Base-by-base conservation (phyloP, 2,329 filamentous ascomycete species). In the Arthroderma sp. region DNA sequence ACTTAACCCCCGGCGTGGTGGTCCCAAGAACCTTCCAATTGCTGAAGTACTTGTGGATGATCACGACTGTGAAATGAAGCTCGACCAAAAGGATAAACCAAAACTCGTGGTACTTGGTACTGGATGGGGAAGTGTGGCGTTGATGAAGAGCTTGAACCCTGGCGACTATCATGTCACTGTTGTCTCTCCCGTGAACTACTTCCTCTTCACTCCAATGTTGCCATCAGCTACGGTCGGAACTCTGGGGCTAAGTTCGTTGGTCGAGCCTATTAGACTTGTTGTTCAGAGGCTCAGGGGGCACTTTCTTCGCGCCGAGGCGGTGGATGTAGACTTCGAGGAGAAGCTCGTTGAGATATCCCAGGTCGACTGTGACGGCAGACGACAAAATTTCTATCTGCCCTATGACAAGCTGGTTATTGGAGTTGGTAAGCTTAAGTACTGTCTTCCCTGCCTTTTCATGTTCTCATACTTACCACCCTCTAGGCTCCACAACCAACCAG, bases 191-290 rank as follows among this genome's bases (percentile, higher is more conserved):
- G 87, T 87, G 37, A 97, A 97, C 67, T 95, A 97, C 74, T 98
- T 98, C 74, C 76, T 98, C 33, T 98, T 98, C 72, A 98, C 93
- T 1, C 93, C 93, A 0, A 97, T 98, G 91, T 78, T 98, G 44
- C 93, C 93, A 1, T 95, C 90, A 35, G 94, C 93, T 6, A 98
- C 94, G 0, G 93, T 98, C 4, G 94, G 94, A 11, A 98, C 93
- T 0, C 77, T 98, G 33, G 91, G 95, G 68, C 76, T 97, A 66
- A 81, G 91, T 62, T 95, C 90, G 54, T 77, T 98, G 59, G 89
- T 96, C 41, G 93, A 98, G 71, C 93, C 93, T 0, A 88, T 98
- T 60, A 83, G 93, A 61, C 82, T 88, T 52, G 93, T 98, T 63
- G 77, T 97, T 19, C 76, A 81, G 56, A 79, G 84, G 56, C 81